Evolutionary conservation across 345 rosid genomes (phyloP), one percentile per base, ranked within the genome.

Genomic region (Ceriops tagal): DNA sequence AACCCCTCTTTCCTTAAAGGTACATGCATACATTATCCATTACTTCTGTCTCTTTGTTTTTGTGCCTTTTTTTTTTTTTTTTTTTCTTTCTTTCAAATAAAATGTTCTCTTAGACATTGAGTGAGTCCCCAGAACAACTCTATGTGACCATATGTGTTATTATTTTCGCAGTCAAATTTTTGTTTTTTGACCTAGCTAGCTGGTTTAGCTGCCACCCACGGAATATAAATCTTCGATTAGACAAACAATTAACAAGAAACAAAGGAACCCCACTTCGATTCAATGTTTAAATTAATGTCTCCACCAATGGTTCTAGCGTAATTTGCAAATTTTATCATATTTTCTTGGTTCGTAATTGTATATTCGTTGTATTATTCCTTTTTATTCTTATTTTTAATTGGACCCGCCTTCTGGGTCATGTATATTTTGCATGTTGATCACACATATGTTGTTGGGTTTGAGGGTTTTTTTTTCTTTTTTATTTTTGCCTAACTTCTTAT

Each of bases 321-420:
- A 43, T 43, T 43, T 43, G 49, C 49, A 15, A 11, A 43, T 43
- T 43, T 3, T 43, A 56, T 27, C 6, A 11, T 24, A 56, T 56
- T 22, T 56, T 56, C 26, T 11, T 56, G 31, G 31, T 21, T 56
- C 24, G 32, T 59, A 58, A 8, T 19, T 39, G 31, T 22, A 53
- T 11, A 47, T 35, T 53, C 20, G 2, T 28, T 28, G 30, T 28
- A 28, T 28, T 28, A 28, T 28, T 28, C 30, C 2, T 39, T 43
- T 13, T 11, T 67, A 43, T 20, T 8, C 18, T 62, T 53, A 22
- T 16, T 53, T 61, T 47, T 60, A 62, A 53, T 73, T 62, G 68
- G 69, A 57, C 78, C 73, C 78, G 58, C 52, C 60, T 19, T 64
- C 53, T 56, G 43, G 59, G 53, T 47, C 27, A 57, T 18, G 30